These are phyloP conservation scores for Zizania palustris DNA, from an alignment of 202 grass and related monocot genomes.

Conservation along the genomic window DNA sequence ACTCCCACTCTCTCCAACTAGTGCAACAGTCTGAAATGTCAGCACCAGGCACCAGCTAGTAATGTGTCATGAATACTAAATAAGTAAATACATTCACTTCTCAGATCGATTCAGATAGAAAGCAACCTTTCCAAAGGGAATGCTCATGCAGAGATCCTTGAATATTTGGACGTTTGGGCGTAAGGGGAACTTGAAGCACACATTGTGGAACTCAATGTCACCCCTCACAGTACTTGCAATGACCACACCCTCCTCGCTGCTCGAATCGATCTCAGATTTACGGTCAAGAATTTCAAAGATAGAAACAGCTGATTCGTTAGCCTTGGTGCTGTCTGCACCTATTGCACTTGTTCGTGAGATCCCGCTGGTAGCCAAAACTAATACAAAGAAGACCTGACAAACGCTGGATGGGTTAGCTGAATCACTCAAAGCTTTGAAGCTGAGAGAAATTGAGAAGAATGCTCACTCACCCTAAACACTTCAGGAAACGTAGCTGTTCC, in stretches of 20 bases:
- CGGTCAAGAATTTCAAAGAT: conserved; percentile 72
- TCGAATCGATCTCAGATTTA: conserved; percentile 70
- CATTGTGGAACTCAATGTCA: conserved; percentile 57
- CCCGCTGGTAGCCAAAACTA: conserved; percentile 60
- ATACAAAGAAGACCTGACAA: conserved; percentile 77
- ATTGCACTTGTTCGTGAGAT: conserved; percentile 69
- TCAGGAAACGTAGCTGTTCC: conserved; percentile 75
- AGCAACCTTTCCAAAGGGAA: conserved; percentile 75
- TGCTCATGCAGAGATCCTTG: conserved; percentile 57
- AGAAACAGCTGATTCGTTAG: conserved; percentile 62
- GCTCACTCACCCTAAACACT: conserved; percentile 68
- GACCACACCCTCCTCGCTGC: conserved; percentile 51
- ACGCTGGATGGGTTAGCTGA: not conserved
- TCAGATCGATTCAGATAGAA: not conserved
- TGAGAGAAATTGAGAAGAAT: not conserved
- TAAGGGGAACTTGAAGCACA: conserved; percentile 66
- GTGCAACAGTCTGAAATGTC: conserved; percentile 63
- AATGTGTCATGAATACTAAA: conserved; percentile 3
- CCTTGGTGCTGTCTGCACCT: conserved; percentile 65
- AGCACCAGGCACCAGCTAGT: too few relatives aligned
- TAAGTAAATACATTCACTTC: not conserved
- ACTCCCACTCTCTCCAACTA: conserved; percentile 82
- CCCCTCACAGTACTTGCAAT: conserved; percentile 53
- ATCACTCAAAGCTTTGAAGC: not conserved
- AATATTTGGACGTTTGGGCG: conserved; percentile 70